Evolutionary conservation across 768 basidiomycete genomes (phyloP).

Genomic region (Boletus subcaerulescens): DNA sequence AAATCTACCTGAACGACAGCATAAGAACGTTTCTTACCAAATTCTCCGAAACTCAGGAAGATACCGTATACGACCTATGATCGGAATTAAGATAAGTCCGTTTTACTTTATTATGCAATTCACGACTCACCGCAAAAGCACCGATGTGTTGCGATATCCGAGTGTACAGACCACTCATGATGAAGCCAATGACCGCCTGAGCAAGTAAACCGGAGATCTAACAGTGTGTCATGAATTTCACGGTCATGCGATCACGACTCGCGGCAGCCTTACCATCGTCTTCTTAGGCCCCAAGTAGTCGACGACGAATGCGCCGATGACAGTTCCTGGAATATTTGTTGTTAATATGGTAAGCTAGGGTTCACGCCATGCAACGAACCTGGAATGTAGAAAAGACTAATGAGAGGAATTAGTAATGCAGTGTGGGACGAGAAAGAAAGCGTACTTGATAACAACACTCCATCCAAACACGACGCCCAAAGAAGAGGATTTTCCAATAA

Average conservation of each 20-base stretch:
- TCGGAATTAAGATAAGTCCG: neutral
- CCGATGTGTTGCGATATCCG: slow-evolving; percentile 60
- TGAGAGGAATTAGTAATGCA: slow-evolving; percentile 2
- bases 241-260: neutral
- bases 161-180: slow-evolving; percentile 82
- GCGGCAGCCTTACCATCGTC: slow-evolving; percentile 52
- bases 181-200: slow-evolving; percentile 79
- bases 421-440: neutral
- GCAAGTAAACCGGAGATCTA: slow-evolving; percentile 65
- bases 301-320: slow-evolving; percentile 72
- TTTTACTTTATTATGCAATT: neutral
- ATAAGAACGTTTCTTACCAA: slow-evolving; percentile 43
- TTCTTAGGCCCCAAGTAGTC: slow-evolving; percentile 75
- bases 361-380: slow-evolving; percentile 28
- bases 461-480: slow-evolving; percentile 74
- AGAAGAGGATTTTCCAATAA: slow-evolving; percentile 52
- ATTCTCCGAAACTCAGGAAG: slow-evolving; percentile 86
- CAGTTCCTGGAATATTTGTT: slow-evolving; percentile 40
- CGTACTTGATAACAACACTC: slow-evolving; percentile 81
- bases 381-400: slow-evolving; percentile 64
- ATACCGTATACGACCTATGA: slow-evolving; percentile 80
- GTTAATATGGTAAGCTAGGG: slow-evolving; percentile 6
- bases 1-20: neutral
- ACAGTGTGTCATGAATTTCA: neutral
- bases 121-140: slow-evolving; percentile 63